A percentile compares a stretch with the other conserved stretches of the same genome.
Conservation (phyloP, 176 grass and related monocot genomes). For the Eragrostis nindensis region DNA sequence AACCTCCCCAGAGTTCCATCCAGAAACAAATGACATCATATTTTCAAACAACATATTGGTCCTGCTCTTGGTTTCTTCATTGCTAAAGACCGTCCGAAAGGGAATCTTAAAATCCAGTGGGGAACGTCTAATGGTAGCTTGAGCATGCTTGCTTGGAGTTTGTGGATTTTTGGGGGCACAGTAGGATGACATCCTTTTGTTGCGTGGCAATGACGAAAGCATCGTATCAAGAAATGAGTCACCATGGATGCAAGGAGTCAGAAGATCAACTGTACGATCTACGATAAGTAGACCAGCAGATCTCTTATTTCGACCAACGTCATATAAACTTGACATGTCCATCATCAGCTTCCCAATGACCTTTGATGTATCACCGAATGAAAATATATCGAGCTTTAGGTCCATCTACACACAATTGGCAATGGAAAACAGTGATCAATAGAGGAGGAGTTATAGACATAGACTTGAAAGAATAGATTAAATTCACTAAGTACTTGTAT, state of each 20-base stretch:
- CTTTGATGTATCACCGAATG: slow-evolving; percentile 89
- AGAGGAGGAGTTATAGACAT: not conserved
- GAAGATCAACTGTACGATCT: slow-evolving; percentile 93
- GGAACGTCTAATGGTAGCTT: slow-evolving; percentile 49
- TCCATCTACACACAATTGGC: slow-evolving; percentile 74
- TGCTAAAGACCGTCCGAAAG: slow-evolving; percentile 61
- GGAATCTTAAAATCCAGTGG: slow-evolving; percentile 83
- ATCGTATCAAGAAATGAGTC: slow-evolving; percentile 91
- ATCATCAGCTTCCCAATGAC: slow-evolving; percentile 93
- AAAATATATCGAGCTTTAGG: slow-evolving; percentile 97
- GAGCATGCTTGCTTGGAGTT: slow-evolving; percentile 45
- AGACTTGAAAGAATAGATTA: slow-evolving; percentile 7
- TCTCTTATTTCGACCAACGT: slow-evolving; percentile 88
- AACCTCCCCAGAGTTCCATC: slow-evolving; percentile 72
- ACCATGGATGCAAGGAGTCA: slow-evolving; percentile 83
- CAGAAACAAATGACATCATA: slow-evolving; percentile 77
- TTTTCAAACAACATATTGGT: slow-evolving; percentile 56
- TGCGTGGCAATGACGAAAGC: slow-evolving; percentile 70
- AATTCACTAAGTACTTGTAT: slow-evolving; percentile 11
- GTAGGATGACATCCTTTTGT: slow-evolving; percentile 54
- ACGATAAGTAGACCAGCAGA: slow-evolving; percentile 88
- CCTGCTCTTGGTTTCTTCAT: slow-evolving; percentile 56
- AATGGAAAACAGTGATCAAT: slow-evolving; percentile 41
- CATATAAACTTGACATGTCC: slow-evolving; percentile 99
- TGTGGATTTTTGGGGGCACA: slow-evolving; percentile 45